Evolutionary conservation across 345 rosid genomes (phyloP).

Genomic region (Salix suchowensis): DNA sequence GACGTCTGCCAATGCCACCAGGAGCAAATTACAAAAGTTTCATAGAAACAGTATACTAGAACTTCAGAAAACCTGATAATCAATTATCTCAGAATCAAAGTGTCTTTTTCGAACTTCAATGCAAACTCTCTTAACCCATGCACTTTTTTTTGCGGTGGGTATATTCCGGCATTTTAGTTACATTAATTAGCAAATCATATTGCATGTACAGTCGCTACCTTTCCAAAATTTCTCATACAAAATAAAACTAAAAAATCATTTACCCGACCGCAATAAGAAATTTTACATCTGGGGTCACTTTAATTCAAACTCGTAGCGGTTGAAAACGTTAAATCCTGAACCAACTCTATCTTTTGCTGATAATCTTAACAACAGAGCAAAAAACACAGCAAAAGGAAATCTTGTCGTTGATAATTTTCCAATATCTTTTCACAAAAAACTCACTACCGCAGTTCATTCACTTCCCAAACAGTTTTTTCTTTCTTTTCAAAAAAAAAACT

Average conservation of each 20-base stretch:
- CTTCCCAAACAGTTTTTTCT: not conserved
- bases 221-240: not conserved
- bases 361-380: constrained; percentile 30
- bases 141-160: constrained; percentile 91
- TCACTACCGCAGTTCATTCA: not conserved
- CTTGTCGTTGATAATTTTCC: not conserved
- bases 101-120: constrained; percentile 84
- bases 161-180: constrained; percentile 49
- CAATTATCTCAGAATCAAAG: constrained; percentile 76
- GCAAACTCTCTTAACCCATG: constrained; percentile 69
- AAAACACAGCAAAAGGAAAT: not conserved
- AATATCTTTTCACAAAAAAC: not conserved
- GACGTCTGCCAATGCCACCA: not conserved
- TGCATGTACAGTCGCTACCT: not conserved
- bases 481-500: not conserved
- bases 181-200: constrained; percentile 4
- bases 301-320: constrained; percentile 73
- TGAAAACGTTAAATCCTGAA: constrained; percentile 82
- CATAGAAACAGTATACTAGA: not conserved
- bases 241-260: constrained; percentile 2
- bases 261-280: constrained; percentile 77
- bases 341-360: constrained; percentile 43
- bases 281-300: constrained; percentile 74
- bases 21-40: not conserved
- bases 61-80: constrained; percentile 57